Base-by-base conservation (phyloP, 306 rosid species). In the Crataegus laevigata region DNA sequence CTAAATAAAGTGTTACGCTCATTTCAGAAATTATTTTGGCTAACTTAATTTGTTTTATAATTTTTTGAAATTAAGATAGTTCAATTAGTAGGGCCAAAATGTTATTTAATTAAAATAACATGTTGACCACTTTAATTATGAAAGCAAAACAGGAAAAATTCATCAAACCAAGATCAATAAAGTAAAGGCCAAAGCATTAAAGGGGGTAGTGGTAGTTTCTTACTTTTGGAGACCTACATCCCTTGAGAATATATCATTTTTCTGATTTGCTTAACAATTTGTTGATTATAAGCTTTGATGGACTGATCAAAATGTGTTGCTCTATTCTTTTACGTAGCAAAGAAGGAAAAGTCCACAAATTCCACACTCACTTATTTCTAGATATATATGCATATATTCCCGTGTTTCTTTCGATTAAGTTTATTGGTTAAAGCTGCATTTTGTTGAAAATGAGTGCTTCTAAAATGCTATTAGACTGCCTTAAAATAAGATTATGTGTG, bases 131-230 rank as follows among this genome's bases (percentile, higher is more conserved):
- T 77, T 65, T 43, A 73, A 69, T 74, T 74, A 57, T 25, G 50
- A 7, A 19, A 58, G 47, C 29, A 26, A 28, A 43, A 68, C 43
- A 42, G 73, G 71, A 22, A 51, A 55, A 61, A 57, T 47, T 78
- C 40, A 75, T 45, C 22, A 75, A 63, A 25, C 61, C 74, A 76
- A 55, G 70, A 78, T 79, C 85, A 82, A 72, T 28, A 83, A 79
- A 78, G 78, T 34, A 83, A 77, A 73, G 78, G 79, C 70, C 29
- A 85, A 79, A 70, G 76, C 78, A 65, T 67, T 73, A 66, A 57
- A 6, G 10, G 28, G 82, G 68, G 72, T 64, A 77, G 74, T 71
- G 24, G 91, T 79, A 63, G 66, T 71, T 66, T 40, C 84, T 77
- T 65, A 69, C 79, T 74, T 73, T 79, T 59, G 26, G 47, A 68